phyloP scores from a whole-genome alignment of 164 flowering plant species.

The Kingdonia uniflora region DNA sequence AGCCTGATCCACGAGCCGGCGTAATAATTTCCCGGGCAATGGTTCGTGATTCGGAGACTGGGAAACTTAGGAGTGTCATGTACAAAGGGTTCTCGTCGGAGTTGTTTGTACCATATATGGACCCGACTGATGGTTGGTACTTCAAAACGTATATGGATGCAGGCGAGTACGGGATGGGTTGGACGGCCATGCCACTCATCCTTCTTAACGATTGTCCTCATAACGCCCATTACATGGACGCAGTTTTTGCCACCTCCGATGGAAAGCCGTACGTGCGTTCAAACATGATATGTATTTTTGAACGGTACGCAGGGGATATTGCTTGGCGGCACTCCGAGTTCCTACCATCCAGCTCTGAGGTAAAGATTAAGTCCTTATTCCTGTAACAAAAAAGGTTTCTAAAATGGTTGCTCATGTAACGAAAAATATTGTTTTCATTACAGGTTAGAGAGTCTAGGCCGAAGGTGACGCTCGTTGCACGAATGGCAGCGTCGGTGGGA shows the following conservation, averaged over 20 bases:
- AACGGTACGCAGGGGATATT: conserved; percentile 55
- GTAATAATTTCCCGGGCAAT: conserved; percentile 46
- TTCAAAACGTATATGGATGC: conserved; percentile 68
- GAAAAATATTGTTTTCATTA: not conserved
- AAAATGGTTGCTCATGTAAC: too few relatives aligned
- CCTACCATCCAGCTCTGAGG: conserved; percentile 16
- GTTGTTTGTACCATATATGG: conserved; percentile 76
- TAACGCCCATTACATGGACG: conserved; percentile 54
- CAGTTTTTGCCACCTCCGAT: conserved; percentile 29
- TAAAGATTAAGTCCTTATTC: not conserved
- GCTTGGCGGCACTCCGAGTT: conserved; percentile 54
- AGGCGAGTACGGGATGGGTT: conserved; percentile 63
- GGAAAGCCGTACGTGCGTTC: conserved; percentile 40
- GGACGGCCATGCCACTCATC: conserved; percentile 35
- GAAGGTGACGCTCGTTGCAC: conserved; percentile 39
- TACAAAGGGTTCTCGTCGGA: conserved; percentile 65
- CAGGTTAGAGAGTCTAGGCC: conserved; percentile 47
- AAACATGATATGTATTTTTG: conserved; percentile 50
- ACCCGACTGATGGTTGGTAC: conserved; percentile 52
- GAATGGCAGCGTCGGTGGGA: conserved; percentile 43
- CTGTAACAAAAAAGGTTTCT: not conserved
- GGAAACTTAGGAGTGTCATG: conserved; percentile 43
- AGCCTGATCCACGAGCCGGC: conserved; percentile 51
- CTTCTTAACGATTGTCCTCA: conserved; percentile 65
- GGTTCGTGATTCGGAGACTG: conserved; percentile 43